Evolutionary conservation across 345 rosid genomes (phyloP).

Genomic region (Toxicodendron radicans): DNA sequence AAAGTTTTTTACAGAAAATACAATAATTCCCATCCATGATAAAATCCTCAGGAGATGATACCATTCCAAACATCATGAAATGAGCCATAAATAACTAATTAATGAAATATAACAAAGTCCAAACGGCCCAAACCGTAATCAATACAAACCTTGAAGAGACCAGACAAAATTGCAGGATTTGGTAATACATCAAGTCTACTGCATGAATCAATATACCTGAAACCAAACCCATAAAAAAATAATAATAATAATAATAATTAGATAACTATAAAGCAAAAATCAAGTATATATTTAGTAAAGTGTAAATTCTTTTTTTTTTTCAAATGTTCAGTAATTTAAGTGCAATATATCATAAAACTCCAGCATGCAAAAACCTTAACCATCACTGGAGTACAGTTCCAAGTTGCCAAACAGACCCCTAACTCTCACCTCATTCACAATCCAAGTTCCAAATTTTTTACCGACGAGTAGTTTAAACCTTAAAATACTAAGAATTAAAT

Average conservation of each 20-base stretch:
- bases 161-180: slow-evolving; percentile 49
- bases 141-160: slow-evolving; percentile 64
- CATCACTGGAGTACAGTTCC: neutral
- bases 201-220: slow-evolving; percentile 71
- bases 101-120: neutral
- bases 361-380: slow-evolving; percentile 6
- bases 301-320: no score
- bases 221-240: slow-evolving; percentile 20
- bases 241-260: no score
- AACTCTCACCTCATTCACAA: neutral
- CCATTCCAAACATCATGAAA: no score
- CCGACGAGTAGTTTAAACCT: neutral
- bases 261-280: slow-evolving; percentile 4
- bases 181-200: slow-evolving; percentile 53
- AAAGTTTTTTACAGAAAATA: no score
- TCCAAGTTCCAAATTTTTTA: neutral
- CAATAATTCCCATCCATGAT: no score
- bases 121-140: neutral
- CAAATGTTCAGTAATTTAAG: neutral
- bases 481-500: neutral
- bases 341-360: neutral
- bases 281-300: neutral
- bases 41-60: neutral
- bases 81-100: neutral
- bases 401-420: neutral